Conservation (phyloP, 495 filamentous ascomycete species). For the Jackrogersella multiformis region DNA sequence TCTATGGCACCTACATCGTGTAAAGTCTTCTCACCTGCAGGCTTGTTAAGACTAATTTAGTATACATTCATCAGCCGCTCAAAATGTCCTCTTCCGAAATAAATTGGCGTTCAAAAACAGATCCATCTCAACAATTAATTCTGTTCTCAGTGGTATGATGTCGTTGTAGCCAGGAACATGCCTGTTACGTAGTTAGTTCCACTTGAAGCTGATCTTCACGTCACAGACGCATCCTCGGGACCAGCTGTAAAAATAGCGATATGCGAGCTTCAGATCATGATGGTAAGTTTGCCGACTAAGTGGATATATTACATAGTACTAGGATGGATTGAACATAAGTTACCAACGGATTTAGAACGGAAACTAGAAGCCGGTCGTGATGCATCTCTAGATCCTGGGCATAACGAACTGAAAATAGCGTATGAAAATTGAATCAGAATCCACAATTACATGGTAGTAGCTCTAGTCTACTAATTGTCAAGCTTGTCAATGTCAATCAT, state of each 20-base stretch:
- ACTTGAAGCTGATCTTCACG: slow-evolving; percentile 33
- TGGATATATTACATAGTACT: slow-evolving; percentile 20
- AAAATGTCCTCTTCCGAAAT: slow-evolving; percentile 2
- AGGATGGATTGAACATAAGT: not conserved
- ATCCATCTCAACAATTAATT: not conserved
- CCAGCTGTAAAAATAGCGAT: slow-evolving; percentile 14
- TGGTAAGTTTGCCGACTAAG: slow-evolving; percentile 39
- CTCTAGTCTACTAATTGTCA: not conserved
- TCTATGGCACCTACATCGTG: too few relatives aligned
- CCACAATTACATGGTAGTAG: not conserved
- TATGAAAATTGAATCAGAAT: not conserved
- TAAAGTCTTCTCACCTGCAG: slow-evolving; percentile 11
- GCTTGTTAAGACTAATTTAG: too few relatives aligned
- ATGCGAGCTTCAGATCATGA: slow-evolving; percentile 9
- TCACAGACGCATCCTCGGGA: slow-evolving; percentile 20
- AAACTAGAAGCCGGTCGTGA: not conserved
- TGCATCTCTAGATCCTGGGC: too few relatives aligned
- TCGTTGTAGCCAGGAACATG: slow-evolving; percentile 8
- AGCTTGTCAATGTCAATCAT: not conserved
- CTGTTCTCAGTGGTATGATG: not conserved
- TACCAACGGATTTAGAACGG: slow-evolving; percentile 3
- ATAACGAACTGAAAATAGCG: not conserved
- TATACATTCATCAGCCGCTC: slow-evolving; percentile 8
- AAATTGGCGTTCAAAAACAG: slow-evolving; percentile 2
- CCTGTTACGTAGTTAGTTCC: slow-evolving; percentile 19